Evolutionary conservation across 1,284 basidiomycete genomes (phyloP).

Genomic region (Puccinia coronata): DNA sequence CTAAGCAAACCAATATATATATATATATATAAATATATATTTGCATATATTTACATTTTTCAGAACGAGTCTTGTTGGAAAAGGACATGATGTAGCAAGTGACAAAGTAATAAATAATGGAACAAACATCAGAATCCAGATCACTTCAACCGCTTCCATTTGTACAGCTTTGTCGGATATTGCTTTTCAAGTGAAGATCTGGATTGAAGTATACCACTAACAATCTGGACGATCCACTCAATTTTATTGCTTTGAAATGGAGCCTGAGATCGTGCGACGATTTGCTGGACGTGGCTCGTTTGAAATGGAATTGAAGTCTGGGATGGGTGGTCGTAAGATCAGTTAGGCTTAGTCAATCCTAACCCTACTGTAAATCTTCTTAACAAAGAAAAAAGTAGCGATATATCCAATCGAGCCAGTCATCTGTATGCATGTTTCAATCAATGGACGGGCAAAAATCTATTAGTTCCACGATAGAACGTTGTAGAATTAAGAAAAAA

Average conservation of each 20-base stretch:
- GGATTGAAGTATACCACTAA: neutral
- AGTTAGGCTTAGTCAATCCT: conserved; percentile 59
- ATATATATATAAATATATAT: too few species aligned
- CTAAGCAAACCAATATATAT: neutral
- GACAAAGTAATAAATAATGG: neutral
- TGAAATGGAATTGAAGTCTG: too few species aligned
- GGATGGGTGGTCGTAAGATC: neutral
- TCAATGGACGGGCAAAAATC: too few species aligned
- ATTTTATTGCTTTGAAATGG: too few species aligned
- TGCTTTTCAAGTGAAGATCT: neutral
- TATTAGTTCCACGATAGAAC: conserved; percentile 9
- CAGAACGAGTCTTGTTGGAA: neutral
- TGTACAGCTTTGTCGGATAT: neutral
- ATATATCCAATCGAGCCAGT: conserved; percentile 80
- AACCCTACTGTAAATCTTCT: conserved; percentile 73
- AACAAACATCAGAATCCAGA: neutral
- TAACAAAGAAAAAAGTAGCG: conserved; percentile 81
- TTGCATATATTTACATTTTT: neutral
- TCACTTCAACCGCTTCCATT: neutral
- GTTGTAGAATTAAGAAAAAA: conserved; percentile 57
- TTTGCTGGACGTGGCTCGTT: too few species aligned
- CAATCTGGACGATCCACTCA: neutral
- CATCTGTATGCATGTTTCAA: conserved; percentile 20
- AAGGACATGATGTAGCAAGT: neutral
- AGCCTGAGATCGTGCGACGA: too few species aligned